These are phyloP conservation scores for Leptographium galeiforme DNA, from an alignment of 2,329 filamentous ascomycete genomes.

Conservation along the genomic window DNA sequence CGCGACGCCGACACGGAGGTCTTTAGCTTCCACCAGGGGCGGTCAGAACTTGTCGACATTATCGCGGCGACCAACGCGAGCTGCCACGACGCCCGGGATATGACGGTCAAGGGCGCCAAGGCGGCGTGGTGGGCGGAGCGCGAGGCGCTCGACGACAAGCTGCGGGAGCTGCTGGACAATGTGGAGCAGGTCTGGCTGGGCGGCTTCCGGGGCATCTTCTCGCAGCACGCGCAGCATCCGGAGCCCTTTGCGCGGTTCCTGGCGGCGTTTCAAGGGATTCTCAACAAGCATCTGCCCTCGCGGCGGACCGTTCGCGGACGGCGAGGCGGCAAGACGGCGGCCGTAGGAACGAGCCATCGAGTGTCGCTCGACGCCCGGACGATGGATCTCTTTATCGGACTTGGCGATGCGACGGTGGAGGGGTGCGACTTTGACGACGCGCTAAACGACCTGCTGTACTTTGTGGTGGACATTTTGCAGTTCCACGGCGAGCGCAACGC, in stretches of 20 bases:
- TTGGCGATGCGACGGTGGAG: conserved; percentile 58
- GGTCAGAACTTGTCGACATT: conserved; percentile 68
- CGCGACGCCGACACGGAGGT: conserved; percentile 55
- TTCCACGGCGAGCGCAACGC: conserved; percentile 95
- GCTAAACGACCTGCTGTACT: conserved; percentile 86
- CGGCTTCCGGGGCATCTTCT: conserved; percentile 90
- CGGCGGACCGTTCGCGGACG: conserved; percentile 49
- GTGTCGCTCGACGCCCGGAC: conserved; percentile 47
- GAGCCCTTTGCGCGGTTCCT: conserved; percentile 63
- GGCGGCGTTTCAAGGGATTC: conserved; percentile 60
- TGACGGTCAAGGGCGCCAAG: conserved; percentile 61
- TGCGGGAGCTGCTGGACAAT: conserved; percentile 67
- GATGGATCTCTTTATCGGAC: conserved; percentile 75
- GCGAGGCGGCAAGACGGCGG: conserved; percentile 20
- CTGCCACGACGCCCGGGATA: conserved; percentile 59
- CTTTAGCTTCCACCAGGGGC: conserved; percentile 73
- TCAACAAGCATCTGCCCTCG: conserved; percentile 79
- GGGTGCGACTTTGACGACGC: conserved; percentile 71
- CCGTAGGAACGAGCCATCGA: conserved; percentile 13
- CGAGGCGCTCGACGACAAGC: conserved; percentile 61
- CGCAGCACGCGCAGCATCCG: conserved; percentile 50
- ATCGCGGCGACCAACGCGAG: conserved; percentile 71
- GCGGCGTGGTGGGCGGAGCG: conserved; percentile 83
- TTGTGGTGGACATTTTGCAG: conserved; percentile 89
- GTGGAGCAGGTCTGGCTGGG: conserved; percentile 92